A percentile compares a stretch with the other conserved stretches of the same genome.
Conservation (phyloP, 2,329 filamentous ascomycete genomes). For the Sporothrix inflata region DNA sequence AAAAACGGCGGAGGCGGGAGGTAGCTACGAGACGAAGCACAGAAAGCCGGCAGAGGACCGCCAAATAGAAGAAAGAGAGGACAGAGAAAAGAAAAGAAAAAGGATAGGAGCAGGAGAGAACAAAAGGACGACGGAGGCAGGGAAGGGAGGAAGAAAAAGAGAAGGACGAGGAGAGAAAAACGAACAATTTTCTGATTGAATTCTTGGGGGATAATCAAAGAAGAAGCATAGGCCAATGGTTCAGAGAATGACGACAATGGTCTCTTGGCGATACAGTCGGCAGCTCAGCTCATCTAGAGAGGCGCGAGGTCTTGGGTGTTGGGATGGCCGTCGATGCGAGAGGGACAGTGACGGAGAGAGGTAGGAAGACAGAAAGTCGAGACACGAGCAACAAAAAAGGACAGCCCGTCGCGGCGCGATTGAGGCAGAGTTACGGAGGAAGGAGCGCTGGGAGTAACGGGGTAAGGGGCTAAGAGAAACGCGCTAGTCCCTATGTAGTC, state of each 20-base stretch:
- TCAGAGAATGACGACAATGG: not conserved
- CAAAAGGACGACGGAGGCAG: not conserved
- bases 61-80: not conserved
- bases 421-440: conserved; percentile 1
- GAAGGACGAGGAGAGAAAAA: conserved; percentile 31
- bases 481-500: conserved; percentile 17
- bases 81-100: conserved; percentile 38
- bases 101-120: conserved; percentile 37
- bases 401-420: conserved; percentile 26
- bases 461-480: not conserved
- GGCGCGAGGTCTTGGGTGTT: not conserved
- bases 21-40: conserved; percentile 24
- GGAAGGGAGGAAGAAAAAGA: conserved; percentile 29
- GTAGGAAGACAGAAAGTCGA: not conserved
- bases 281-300: conserved; percentile 12
- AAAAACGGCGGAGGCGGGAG: not conserved
- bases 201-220: conserved; percentile 17
- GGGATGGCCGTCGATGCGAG: conserved; percentile 17
- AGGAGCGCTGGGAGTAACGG: conserved; percentile 1
- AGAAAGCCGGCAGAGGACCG: conserved; percentile 23
- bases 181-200: conserved; percentile 31
- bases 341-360: conserved; percentile 11
- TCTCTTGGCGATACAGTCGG: conserved; percentile 7
- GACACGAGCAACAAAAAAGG: conserved; percentile 7
- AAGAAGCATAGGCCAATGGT: conserved; percentile 11